Percentiles rank a stretch among this genome's conserved stretches.
Evolutionary conservation across 2,329 filamentous ascomycete genomes (phyloP).

Genomic region (Dryadomyces quercus-mongolicae): DNA sequence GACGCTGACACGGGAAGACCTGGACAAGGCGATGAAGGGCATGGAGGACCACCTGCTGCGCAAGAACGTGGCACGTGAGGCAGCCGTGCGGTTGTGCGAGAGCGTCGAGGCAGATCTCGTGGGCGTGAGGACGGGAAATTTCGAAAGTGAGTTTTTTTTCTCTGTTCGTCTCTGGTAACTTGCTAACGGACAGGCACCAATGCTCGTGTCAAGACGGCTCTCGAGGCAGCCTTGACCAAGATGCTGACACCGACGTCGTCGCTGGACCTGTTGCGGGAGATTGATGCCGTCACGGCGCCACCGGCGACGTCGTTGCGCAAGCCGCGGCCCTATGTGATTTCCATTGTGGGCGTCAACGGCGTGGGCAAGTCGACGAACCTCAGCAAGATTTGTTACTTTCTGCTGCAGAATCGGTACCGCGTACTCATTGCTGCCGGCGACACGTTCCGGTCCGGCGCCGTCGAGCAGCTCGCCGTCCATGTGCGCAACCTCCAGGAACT

Average conservation of each 20-base stretch:
- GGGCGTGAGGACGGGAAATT: constrained; percentile 82
- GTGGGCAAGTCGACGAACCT: constrained; percentile 97
- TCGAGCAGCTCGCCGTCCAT: constrained; percentile 93
- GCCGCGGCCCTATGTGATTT: constrained; percentile 85
- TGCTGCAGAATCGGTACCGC: constrained; percentile 93
- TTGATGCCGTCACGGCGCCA: constrained; percentile 64
- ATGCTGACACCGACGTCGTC: constrained; percentile 94
- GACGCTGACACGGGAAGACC: constrained; percentile 74
- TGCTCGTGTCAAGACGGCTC: constrained; percentile 68
- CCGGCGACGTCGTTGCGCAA: constrained; percentile 49
- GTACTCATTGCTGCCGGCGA: constrained; percentile 91
- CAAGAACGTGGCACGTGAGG: constrained; percentile 95
- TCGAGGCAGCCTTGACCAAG: constrained; percentile 85
- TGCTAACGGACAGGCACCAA: constrained; percentile 45
- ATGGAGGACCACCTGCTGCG: constrained; percentile 92
- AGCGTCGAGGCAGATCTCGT: constrained; percentile 84
- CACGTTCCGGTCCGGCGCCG: constrained; percentile 92
- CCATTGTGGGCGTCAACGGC: constrained; percentile 95
- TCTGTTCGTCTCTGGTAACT: constrained; percentile 10
- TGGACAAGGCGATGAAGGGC: constrained; percentile 83
- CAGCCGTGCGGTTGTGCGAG: constrained; percentile 79
- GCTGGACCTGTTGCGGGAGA: constrained; percentile 86
- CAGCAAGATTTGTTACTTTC: constrained; percentile 95
- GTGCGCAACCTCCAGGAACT: constrained; percentile 89
- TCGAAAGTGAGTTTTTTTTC: constrained; percentile 47